Evolutionary conservation across 345 rosid genomes (phyloP).

Genomic region (Citrus hindsii): DNA sequence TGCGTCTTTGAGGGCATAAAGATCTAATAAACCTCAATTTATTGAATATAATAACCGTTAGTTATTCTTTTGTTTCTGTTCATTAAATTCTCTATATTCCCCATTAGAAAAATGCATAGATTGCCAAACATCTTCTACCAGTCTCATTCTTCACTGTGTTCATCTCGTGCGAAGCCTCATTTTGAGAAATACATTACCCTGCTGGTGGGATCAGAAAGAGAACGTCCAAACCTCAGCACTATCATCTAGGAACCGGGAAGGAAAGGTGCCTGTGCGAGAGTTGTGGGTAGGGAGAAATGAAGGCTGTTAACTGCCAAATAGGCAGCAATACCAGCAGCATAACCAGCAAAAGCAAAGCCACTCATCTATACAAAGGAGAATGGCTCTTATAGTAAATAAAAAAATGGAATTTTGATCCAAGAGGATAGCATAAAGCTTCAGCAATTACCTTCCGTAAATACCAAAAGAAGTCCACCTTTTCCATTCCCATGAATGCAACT

Average conservation of each 20-base stretch:
- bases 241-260: slow-evolving; percentile 46
- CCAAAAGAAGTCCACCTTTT: slow-evolving; percentile 96
- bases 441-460: slow-evolving; percentile 71
- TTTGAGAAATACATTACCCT: not conserved
- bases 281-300: slow-evolving; percentile 46
- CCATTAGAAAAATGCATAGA: not conserved
- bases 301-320: slow-evolving; percentile 46
- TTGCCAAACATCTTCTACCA: not conserved
- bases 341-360: slow-evolving; percentile 92
- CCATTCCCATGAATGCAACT: slow-evolving; percentile 99
- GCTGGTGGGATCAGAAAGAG: not conserved
- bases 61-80: not conserved
- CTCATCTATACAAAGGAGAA: slow-evolving; percentile 56
- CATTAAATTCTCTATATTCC: not conserved
- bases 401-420: not conserved
- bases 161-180: not conserved
- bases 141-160: not conserved
- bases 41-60: not conserved
- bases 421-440: not conserved
- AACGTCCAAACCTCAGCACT: not conserved
- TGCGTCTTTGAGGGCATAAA: not conserved
- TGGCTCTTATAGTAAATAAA: not conserved
- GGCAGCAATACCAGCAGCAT: slow-evolving; percentile 71
- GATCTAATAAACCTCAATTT: not conserved
- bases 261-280: slow-evolving; percentile 57